Conservation (phyloP, 495 filamentous ascomycete genomes). For the Aspergillus steynii region DNA sequence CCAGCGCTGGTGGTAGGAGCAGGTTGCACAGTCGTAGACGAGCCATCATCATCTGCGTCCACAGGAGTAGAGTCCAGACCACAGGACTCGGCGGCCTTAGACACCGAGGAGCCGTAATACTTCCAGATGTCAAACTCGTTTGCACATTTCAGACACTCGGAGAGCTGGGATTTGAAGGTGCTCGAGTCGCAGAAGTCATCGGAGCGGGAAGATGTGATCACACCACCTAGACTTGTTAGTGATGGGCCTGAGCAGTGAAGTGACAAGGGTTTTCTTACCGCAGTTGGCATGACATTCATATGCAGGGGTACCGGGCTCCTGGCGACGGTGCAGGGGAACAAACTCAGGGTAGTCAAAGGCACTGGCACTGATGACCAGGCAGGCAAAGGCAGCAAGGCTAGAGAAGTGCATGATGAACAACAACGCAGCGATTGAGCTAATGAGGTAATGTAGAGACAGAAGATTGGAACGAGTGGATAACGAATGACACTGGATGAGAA, state of each 20-base stretch:
- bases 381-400: constrained; percentile 12
- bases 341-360: constrained; percentile 16
- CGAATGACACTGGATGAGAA: background rate
- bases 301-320: constrained; percentile 40
- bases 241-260: background rate
- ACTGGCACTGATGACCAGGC: constrained; percentile 6
- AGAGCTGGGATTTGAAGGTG: constrained; percentile 42
- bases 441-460: background rate
- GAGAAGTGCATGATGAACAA: constrained; percentile 6
- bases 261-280: constrained; percentile 29
- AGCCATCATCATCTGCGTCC: background rate
- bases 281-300: constrained; percentile 54
- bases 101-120: constrained; percentile 41
- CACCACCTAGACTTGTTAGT: constrained; percentile 33
- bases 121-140: constrained; percentile 50
- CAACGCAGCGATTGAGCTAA: background rate
- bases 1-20: background rate
- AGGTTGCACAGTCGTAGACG: background rate
- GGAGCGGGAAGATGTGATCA: constrained; percentile 36
- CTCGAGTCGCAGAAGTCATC: constrained; percentile 40
- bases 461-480: background rate
- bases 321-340: constrained; percentile 17
- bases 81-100: constrained; percentile 32
- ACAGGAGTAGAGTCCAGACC: constrained; percentile 40
- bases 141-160: constrained; percentile 45